A percentile compares a stretch with the other conserved stretches of the same genome.
These are phyloP conservation scores for Eudorina sp. DNA, from an alignment of 139 green algal genomes.

Conservation along the genomic window DNA sequence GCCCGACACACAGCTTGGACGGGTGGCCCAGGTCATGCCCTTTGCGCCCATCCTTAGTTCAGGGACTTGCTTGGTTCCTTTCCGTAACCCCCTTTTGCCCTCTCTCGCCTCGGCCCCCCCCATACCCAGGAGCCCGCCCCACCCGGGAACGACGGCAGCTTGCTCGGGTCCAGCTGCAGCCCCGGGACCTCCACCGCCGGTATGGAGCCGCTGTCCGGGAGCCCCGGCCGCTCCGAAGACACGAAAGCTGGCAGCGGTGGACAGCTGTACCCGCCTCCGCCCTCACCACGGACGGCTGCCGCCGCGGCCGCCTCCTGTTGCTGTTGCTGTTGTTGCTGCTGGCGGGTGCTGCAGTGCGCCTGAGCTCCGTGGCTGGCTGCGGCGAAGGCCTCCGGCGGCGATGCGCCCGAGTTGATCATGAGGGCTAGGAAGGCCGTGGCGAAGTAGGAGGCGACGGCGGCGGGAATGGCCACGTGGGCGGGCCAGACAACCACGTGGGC, in stretches of 20 bases:
- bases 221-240: slow-evolving; percentile 48
- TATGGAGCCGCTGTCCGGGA: slow-evolving; percentile 75
- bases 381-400: slow-evolving; percentile 79
- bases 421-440: slow-evolving; percentile 74
- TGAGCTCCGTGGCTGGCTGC: slow-evolving; percentile 60
- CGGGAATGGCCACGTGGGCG: slow-evolving; percentile 37
- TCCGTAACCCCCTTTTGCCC: too few relatives aligned
- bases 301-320: background rate
- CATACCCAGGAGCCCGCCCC: background rate
- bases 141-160: slow-evolving; percentile 23
- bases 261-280: background rate
- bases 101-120: too few relatives aligned
- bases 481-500: slow-evolving; percentile 72
- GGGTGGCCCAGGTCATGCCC: too few relatives aligned
- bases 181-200: slow-evolving; percentile 52
- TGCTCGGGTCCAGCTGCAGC: slow-evolving; percentile 39
- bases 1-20: too few relatives aligned
- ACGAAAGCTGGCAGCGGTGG: slow-evolving; percentile 68
- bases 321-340: background rate
- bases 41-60: too few relatives aligned
- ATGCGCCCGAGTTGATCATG: slow-evolving; percentile 59
- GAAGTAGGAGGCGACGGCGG: slow-evolving; percentile 75
- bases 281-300: background rate
- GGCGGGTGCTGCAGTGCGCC: slow-evolving; percentile 48
- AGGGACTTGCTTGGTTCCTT: too few relatives aligned